Evolutionary conservation across 1,139 yeast species (phyloP).

Genomic region (Wickerhamiella infanticola): DNA sequence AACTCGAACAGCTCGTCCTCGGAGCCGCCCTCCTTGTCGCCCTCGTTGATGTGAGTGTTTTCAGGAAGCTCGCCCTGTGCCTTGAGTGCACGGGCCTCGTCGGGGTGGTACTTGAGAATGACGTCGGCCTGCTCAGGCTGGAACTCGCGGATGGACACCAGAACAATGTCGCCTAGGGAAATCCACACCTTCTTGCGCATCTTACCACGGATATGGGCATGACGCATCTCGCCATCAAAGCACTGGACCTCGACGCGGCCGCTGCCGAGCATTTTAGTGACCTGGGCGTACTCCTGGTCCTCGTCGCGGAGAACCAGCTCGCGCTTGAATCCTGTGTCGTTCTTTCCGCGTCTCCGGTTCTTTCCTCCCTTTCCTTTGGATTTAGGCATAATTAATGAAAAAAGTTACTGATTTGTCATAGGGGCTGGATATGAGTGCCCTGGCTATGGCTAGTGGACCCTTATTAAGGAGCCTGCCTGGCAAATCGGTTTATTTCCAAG

Average conservation of each 20-base stretch:
- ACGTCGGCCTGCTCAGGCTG: conserved; percentile 98
- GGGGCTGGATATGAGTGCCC: background rate
- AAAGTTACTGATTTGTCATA: background rate
- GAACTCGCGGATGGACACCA: conserved; percentile 93
- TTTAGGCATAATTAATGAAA: conserved; percentile 31
- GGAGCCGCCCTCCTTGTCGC: conserved; percentile 94
- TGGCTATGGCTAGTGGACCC: too few species aligned
- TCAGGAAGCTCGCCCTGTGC: conserved; percentile 92
- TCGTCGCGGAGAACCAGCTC: conserved; percentile 86
- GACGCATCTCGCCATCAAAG: conserved; percentile 84
- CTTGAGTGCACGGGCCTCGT: conserved; percentile 95
- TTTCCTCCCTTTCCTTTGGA: conserved; percentile 41
- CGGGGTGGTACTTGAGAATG: conserved; percentile 89
- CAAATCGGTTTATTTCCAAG: too few species aligned
- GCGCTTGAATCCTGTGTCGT: conserved; percentile 84
- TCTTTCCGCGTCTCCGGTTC: conserved; percentile 99
- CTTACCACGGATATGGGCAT: conserved; percentile 98
- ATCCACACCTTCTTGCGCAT: conserved; percentile 99
- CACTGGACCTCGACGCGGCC: conserved; percentile 93
- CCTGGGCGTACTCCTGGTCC: conserved; percentile 97
- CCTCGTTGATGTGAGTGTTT: conserved; percentile 91
- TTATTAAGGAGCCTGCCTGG: too few species aligned
- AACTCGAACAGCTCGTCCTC: conserved; percentile 98
- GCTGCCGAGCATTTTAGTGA: conserved; percentile 95
- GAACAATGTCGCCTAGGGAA: conserved; percentile 94